A percentile compares a stretch with the other conserved stretches of the same genome.
Evolutionary conservation across 2,329 filamentous ascomycete genomes (phyloP).

Genomic region (Botryotinia convoluta): DNA sequence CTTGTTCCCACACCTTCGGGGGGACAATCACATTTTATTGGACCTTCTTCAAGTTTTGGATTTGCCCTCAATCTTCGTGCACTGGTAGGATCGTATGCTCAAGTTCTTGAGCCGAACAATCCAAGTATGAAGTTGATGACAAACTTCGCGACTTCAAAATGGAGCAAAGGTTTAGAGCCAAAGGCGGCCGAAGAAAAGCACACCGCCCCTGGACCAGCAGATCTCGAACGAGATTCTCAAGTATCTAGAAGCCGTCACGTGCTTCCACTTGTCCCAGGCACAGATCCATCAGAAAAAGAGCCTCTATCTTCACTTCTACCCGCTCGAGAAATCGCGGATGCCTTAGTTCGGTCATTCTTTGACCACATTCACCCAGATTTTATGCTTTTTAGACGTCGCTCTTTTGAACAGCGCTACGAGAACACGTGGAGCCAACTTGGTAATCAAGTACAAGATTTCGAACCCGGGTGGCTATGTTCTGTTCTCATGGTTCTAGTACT

Average conservation of each 20-base stretch:
- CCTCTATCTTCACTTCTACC: slow-evolving; percentile 38
- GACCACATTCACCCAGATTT: slow-evolving; percentile 42
- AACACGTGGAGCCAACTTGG: slow-evolving; percentile 38
- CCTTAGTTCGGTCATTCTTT: slow-evolving; percentile 43
- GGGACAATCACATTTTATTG: slow-evolving; percentile 36
- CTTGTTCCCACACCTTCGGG: slow-evolving; percentile 32
- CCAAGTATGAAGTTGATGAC: slow-evolving; percentile 31
- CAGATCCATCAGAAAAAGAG: slow-evolving; percentile 24
- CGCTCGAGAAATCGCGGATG: slow-evolving; percentile 40
- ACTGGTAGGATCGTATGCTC: slow-evolving; percentile 36
- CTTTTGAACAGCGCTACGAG: slow-evolving; percentile 43
- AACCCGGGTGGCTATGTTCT: slow-evolving; percentile 44
- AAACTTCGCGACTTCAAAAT: slow-evolving; percentile 34
- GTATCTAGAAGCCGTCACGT: slow-evolving; percentile 1
- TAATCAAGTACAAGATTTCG: slow-evolving; percentile 37
- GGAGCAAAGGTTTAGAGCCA: slow-evolving; percentile 36
- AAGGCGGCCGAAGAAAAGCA: slow-evolving; percentile 31
- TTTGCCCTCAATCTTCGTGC: slow-evolving; percentile 35
- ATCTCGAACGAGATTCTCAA: slow-evolving; percentile 12
- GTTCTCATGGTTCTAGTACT: slow-evolving; percentile 40
- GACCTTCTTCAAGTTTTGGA: slow-evolving; percentile 36
- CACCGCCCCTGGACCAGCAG: slow-evolving; percentile 11
- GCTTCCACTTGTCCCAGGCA: neutral
- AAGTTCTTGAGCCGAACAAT: slow-evolving; percentile 30
- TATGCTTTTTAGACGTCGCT: slow-evolving; percentile 42